phyloP scores from a whole-genome alignment of 495 filamentous ascomycete species.

The Penicillium antarcticum region DNA sequence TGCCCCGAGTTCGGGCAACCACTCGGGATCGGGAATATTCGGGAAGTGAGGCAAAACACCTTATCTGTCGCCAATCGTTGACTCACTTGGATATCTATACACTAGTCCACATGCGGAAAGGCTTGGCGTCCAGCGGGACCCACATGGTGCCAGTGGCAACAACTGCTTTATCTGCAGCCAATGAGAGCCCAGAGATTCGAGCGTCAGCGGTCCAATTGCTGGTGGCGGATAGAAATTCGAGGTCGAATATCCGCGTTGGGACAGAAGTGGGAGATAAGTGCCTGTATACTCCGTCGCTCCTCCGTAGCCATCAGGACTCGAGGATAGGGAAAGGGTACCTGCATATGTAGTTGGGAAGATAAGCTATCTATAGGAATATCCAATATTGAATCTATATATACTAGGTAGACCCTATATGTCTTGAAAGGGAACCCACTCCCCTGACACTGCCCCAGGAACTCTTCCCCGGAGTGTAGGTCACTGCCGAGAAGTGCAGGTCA shows the following conservation, averaged over 20 bases:
- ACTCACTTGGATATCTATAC: not conserved
- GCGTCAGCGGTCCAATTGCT: constrained; percentile 7
- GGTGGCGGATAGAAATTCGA: not conserved
- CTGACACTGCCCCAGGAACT: not conserved
- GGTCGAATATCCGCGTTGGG: not conserved
- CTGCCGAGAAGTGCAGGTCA: not conserved
- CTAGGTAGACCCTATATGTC: not conserved
- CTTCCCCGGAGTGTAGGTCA: constrained; percentile 1
- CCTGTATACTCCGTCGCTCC: not conserved
- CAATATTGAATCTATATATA: no score
- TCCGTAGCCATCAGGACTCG: no score
- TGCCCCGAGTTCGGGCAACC: not conserved
- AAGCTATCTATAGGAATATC: not conserved
- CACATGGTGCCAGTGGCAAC: constrained; percentile 4
- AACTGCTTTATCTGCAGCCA: constrained; percentile 12
- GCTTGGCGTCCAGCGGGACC: constrained; percentile 5
- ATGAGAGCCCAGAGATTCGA: not conserved
- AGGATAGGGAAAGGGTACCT: not conserved
- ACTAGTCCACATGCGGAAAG: not conserved
- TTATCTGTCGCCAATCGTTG: constrained; percentile 10
- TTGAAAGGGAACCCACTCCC: not conserved
- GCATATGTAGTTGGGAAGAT: not conserved
- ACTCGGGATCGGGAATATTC: not conserved
- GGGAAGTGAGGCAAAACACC: not conserved
- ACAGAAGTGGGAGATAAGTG: not conserved